Evolutionary conservation across 495 filamentous ascomycete genomes (phyloP).

Genomic region (Penicillium cataractarum): DNA sequence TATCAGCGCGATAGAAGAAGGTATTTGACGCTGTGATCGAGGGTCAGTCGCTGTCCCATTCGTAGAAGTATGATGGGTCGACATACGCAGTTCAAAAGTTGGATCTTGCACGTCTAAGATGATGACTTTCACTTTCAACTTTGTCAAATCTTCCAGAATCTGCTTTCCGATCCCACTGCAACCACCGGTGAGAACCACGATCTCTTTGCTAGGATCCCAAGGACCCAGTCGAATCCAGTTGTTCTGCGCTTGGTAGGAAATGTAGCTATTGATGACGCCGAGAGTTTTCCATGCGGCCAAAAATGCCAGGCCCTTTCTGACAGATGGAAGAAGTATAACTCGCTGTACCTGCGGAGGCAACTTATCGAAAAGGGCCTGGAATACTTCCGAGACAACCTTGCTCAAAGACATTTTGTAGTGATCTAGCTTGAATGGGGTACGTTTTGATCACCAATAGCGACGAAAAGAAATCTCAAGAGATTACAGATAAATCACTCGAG

Average conservation of each 20-base stretch:
- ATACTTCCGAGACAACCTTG: background rate
- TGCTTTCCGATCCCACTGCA: conserved; percentile 64
- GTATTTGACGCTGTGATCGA: background rate
- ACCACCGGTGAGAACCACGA: conserved; percentile 67
- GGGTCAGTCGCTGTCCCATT: background rate
- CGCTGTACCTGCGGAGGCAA: background rate
- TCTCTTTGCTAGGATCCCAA: conserved; percentile 42
- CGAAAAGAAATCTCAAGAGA: background rate
- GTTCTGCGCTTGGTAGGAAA: conserved; percentile 10
- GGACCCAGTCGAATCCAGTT: background rate
- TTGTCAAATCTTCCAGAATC: conserved; percentile 59
- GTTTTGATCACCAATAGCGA: background rate
- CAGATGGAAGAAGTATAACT: background rate
- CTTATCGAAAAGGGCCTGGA: background rate
- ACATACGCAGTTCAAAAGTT: conserved; percentile 2
- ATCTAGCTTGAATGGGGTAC: too few relatives aligned
- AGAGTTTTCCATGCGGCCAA: conserved; percentile 1
- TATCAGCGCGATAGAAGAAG: conserved; percentile 58
- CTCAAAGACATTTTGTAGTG: background rate
- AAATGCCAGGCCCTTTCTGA: conserved; percentile 2
- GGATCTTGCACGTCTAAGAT: conserved; percentile 66
- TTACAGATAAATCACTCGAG: background rate
- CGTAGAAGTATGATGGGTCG: background rate
- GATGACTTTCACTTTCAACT: conserved; percentile 55
- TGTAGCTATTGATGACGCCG: background rate